A percentile compares a stretch with the other conserved stretches of the same genome.
Conservation (phyloP, 2,329 filamentous ascomycete genomes). For the Aspergillus ruber region DNA sequence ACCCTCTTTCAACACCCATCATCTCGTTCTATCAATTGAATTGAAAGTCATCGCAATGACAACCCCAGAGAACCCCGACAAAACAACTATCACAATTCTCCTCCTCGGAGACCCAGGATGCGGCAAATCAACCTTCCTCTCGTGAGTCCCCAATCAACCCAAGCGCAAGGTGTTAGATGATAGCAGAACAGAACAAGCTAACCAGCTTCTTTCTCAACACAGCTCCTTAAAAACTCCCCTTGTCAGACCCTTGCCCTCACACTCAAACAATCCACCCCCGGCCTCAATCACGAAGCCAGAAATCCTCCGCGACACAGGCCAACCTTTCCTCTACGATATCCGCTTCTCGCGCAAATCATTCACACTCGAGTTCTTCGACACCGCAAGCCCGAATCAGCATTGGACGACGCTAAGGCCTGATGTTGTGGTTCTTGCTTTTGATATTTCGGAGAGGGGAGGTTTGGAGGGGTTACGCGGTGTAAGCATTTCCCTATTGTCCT, state of each 20-base stretch:
- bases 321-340: conserved; percentile 56
- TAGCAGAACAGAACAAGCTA: neutral
- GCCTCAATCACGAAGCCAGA: conserved; percentile 26
- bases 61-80: conserved; percentile 2
- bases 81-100: conserved; percentile 38
- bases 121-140: conserved; percentile 58
- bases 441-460: conserved; percentile 48
- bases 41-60: conserved; percentile 4
- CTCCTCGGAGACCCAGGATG: conserved; percentile 54
- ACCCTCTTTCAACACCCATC: too few species aligned
- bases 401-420: conserved; percentile 50
- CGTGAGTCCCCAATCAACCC: too few species aligned
- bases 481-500: conserved; percentile 3
- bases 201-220: neutral
- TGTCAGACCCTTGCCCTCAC: conserved; percentile 4
- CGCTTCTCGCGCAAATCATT: conserved; percentile 51
- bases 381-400: conserved; percentile 48
- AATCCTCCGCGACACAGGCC: conserved; percentile 48
- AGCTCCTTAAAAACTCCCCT: conserved; percentile 17
- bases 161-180: neutral
- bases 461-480: conserved; percentile 43
- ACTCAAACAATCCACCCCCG: conserved; percentile 17
- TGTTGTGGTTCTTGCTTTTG: conserved; percentile 54
- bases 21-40: neutral
- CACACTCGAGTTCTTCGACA: conserved; percentile 52